Conservation (phyloP, 805 yeast genomes). For the Candida ficus region DNA sequence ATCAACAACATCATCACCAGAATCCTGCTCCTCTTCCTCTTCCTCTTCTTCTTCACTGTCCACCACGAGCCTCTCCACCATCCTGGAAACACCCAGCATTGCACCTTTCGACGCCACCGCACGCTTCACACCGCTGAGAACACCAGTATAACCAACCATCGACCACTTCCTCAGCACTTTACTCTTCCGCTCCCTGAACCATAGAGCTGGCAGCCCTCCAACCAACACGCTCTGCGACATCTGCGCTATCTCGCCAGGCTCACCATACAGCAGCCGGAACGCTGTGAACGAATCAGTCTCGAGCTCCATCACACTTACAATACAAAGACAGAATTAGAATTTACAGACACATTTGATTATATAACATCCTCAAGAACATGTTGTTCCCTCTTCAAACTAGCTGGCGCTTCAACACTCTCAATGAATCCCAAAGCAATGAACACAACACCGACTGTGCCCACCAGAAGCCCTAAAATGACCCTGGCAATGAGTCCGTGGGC, state of each 20-base stretch:
- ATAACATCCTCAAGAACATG: constrained; percentile 31
- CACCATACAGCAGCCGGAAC: constrained; percentile 49
- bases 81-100: too few relatives aligned
- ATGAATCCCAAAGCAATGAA: constrained; percentile 63
- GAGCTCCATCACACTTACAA: too few relatives aligned
- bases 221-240: constrained; percentile 44
- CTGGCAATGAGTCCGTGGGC: constrained; percentile 52
- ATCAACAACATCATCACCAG: not conserved
- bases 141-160: constrained; percentile 3
- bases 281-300: constrained; percentile 63
- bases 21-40: not conserved
- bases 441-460: constrained; percentile 56
- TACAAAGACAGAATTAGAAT: not conserved
- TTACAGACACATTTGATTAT: constrained; percentile 1
- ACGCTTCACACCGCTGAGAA: constrained; percentile 7
- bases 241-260: constrained; percentile 42
- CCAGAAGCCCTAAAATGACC: constrained; percentile 49
- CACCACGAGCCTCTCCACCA: too few relatives aligned
- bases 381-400: constrained; percentile 64
- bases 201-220: constrained; percentile 55
- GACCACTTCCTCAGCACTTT: constrained; percentile 21
- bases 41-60: not conserved
- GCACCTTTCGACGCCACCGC: constrained; percentile 1
- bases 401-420: constrained; percentile 75
- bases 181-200: constrained; percentile 40